A percentile compares a stretch with the other conserved stretches of the same genome.
These are phyloP conservation scores for Glarea lozoyensis DNA, from an alignment of 495 filamentous ascomycete species.

Conservation along the genomic window DNA sequence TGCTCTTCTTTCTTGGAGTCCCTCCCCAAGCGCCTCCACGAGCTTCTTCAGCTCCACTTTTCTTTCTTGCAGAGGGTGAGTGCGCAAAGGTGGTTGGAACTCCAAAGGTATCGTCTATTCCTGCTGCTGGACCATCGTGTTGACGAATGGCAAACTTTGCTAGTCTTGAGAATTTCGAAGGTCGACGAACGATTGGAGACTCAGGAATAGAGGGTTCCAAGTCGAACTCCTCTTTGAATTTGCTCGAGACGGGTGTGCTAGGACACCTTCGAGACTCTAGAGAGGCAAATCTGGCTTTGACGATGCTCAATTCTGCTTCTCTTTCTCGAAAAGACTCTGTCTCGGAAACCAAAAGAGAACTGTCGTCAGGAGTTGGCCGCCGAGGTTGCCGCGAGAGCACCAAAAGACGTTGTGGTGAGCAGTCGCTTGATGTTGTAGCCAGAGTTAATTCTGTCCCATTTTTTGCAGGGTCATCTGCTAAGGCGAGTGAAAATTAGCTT, in stretches of 20 bases:
- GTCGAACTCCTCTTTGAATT: conserved; percentile 20
- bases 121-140: conserved; percentile 13
- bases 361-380: conserved; percentile 3
- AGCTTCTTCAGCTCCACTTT: conserved; percentile 1
- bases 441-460: neutral
- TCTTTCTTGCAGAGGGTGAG: neutral
- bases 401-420: neutral
- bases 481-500: neutral
- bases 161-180: conserved; percentile 13
- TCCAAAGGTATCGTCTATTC: conserved; percentile 7
- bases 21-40: conserved; percentile 8
- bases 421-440: neutral
- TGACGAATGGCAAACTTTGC: conserved; percentile 10
- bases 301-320: conserved; percentile 12
- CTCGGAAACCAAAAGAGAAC: conserved; percentile 13
- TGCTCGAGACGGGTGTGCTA: conserved; percentile 18
- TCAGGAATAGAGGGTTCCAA: neutral
- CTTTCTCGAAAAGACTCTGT: conserved; percentile 13
- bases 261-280: conserved; percentile 4
- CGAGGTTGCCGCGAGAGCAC: neutral
- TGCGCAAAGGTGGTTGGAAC: conserved; percentile 8
- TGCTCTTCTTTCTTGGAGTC: conserved; percentile 7
- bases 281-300: conserved; percentile 10
- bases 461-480: neutral
- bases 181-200: conserved; percentile 1